Evolutionary conservation across 108 stramenopile genomes (phyloP), one percentile per base, ranked within the genome.

Genomic region (Cylindrotheca fusiformis): DNA sequence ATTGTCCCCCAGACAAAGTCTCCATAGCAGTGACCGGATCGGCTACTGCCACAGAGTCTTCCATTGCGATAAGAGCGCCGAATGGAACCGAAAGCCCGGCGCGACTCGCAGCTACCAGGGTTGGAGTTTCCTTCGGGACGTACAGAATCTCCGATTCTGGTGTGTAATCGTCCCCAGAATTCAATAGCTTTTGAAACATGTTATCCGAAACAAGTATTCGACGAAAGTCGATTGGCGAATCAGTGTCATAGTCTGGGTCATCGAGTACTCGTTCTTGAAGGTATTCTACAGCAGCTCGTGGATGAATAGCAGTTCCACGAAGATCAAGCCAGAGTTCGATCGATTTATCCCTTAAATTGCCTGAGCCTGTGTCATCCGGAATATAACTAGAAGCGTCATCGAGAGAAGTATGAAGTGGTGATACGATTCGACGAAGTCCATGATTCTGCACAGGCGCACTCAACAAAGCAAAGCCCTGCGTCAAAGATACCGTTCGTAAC

Each of bases 291-390:
- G 77, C 77, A 12, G 55, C 56, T 26, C 48, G 44, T 19, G 80
- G 80, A 41, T 44, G 49, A 12, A 81, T 60, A 1, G 68, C 73
- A 2, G 72, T 81, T 20, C 44, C 72, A 2, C 80, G 72, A n/a
- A 81, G 58, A 44, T 81, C 80, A 1, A 81, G 69, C 80, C 80
- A 81, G 19, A 81, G 46, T 58, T 77, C 72, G 17, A 60, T 64
- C 22, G 55, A 17, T 46, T 58, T 33, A 2, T 46, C 29, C 18
- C n/a, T n/a, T n/a, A n/a, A n/a, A n/a, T n/a, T n/a, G n/a, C n/a
- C n/a, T n/a, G n/a, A n/a, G n/a, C n/a, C n/a, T n/a, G 61, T 28
- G 23, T 21, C 3, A 10, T 49, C 19, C 52, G 48, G 23, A 44
- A 52, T 41, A 24, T 32, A 32, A 24, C 22, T 23, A 21, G 60